A percentile compares a stretch with the other conserved stretches of the same genome.
phyloP scores from a whole-genome alignment of 83 land plant genomes.

The Diphasiastrum complanatum region DNA sequence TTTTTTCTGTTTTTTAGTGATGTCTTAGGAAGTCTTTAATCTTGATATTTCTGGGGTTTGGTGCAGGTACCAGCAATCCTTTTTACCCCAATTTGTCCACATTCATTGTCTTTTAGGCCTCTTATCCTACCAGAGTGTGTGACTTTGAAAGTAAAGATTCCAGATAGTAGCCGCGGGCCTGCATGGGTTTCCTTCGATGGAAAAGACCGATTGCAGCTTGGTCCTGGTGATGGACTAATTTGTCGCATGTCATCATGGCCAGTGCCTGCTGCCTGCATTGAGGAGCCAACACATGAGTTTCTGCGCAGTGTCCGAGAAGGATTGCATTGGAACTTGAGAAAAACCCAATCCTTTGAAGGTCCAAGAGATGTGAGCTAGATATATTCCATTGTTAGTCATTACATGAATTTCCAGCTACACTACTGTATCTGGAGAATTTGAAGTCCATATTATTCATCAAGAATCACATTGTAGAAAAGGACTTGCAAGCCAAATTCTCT shows the following conservation, averaged over 20 bases:
- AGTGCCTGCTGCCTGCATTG: conserved; percentile 80
- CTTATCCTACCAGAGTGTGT: conserved; percentile 86
- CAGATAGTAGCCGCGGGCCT: conserved; percentile 67
- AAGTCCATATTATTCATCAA: too few species aligned
- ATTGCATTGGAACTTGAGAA: conserved; percentile 89
- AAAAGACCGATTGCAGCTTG: conserved; percentile 59
- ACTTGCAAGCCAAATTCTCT: too few species aligned
- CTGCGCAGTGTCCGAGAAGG: conserved; percentile 82
- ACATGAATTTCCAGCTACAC: too few species aligned
- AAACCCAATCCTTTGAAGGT: conserved; percentile 68
- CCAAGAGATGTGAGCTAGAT: conserved; percentile 53
- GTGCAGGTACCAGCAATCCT: conserved; percentile 86
- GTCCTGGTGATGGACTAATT: conserved; percentile 72
- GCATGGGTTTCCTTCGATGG: conserved; percentile 98
- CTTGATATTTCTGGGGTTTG: too few species aligned
- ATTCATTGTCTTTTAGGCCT: conserved; percentile 88
- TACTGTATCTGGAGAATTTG: too few species aligned
- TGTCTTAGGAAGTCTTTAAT: neutral
- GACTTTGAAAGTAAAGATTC: conserved; percentile 67
- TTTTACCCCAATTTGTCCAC: conserved; percentile 96
- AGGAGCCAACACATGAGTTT: conserved; percentile 72
- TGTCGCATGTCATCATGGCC: conserved; percentile 87
- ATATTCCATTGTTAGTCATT: too few species aligned
- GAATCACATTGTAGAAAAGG: too few species aligned
- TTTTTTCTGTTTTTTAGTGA: too few species aligned